A percentile compares a stretch with the other conserved stretches of the same genome.
Evolutionary conservation across 495 filamentous ascomycete species (phyloP).

Genomic region (Aspergillus cavernicola): DNA sequence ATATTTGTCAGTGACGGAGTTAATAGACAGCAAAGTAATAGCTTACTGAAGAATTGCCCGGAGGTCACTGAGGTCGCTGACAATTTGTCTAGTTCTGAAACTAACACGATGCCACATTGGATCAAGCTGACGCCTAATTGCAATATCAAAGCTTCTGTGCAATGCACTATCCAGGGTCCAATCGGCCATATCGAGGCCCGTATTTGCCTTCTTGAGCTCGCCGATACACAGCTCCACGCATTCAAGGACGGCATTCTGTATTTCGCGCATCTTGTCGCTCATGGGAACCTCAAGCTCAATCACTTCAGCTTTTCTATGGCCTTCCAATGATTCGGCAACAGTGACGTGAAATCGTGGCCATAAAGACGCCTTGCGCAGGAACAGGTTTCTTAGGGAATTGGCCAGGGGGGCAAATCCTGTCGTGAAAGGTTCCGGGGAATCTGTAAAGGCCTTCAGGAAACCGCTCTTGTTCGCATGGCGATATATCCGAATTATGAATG

Average conservation of each 20-base stretch:
- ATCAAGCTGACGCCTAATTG: conserved; percentile 85
- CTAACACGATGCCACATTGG: conserved; percentile 96
- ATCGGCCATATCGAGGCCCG: conserved; percentile 90
- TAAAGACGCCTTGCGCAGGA: conserved; percentile 80
- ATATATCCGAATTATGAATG: conserved; percentile 92
- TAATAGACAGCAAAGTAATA: background rate
- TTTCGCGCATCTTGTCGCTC: conserved; percentile 88
- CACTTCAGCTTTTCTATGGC: conserved; percentile 89
- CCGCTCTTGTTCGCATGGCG: conserved; percentile 88
- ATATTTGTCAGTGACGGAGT: conserved; percentile 16
- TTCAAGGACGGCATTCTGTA: conserved; percentile 91
- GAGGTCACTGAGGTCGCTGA: conserved; percentile 79
- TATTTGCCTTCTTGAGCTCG: conserved; percentile 85
- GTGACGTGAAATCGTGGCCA: conserved; percentile 96
- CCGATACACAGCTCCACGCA: conserved; percentile 93
- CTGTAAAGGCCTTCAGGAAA: conserved; percentile 95
- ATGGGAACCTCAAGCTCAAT: conserved; percentile 97
- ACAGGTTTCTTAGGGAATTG: conserved; percentile 90
- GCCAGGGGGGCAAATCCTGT: conserved; percentile 84
- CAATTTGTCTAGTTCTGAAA: conserved; percentile 91
- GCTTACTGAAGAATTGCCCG: conserved; percentile 76
- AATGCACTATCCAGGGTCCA: conserved; percentile 96
- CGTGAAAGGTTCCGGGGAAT: conserved; percentile 88
- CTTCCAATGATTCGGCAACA: conserved; percentile 84
- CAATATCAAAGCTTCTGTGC: conserved; percentile 86